phyloP scores from a whole-genome alignment of 2,329 filamentous ascomycete genomes.

The Paracoccidioides lutzii region DNA sequence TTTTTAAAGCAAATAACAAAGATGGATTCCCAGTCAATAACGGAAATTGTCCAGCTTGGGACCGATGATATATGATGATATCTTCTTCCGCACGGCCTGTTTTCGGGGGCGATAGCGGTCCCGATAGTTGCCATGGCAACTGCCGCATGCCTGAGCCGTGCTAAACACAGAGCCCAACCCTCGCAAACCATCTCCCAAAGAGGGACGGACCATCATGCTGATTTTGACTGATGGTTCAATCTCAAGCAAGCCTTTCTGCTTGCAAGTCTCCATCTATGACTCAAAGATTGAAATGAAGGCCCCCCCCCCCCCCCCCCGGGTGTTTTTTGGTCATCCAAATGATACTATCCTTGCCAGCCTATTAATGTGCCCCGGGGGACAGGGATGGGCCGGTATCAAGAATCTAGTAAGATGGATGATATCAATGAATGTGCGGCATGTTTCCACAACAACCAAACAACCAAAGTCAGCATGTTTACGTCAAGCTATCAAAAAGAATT shows the following conservation, averaged over 20 bases:
- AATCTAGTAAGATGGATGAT: too few species aligned
- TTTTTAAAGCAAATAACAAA: not conserved
- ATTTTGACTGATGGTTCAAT: not conserved
- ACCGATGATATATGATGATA: not conserved
- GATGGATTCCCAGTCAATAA: slow-evolving; percentile 6
- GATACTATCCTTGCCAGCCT: too few species aligned
- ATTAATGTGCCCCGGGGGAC: too few species aligned
- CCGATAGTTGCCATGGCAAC: slow-evolving; percentile 32
- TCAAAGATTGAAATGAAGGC: too few species aligned
- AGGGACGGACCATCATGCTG: too few species aligned
- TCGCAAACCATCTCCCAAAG: not conserved
- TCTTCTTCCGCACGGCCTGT: not conserved
- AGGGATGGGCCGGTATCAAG: too few species aligned
- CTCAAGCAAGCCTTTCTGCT: too few species aligned
- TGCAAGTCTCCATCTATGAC: too few species aligned
- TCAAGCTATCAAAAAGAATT: too few species aligned
- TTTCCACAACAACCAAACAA: not conserved
- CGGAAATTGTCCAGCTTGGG: not conserved
- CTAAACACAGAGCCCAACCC: not conserved
- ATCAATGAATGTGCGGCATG: not conserved
- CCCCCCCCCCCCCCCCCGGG: too few species aligned
- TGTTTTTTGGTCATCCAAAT: too few species aligned
- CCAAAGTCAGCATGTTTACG: not conserved
- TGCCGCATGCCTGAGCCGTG: not conserved
- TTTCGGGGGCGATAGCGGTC: slow-evolving; percentile 3